A percentile compares a stretch with the other conserved stretches of the same genome.
phyloP scores from a whole-genome alignment of 495 filamentous ascomycete species.

The Penicillium verhagenii region DNA sequence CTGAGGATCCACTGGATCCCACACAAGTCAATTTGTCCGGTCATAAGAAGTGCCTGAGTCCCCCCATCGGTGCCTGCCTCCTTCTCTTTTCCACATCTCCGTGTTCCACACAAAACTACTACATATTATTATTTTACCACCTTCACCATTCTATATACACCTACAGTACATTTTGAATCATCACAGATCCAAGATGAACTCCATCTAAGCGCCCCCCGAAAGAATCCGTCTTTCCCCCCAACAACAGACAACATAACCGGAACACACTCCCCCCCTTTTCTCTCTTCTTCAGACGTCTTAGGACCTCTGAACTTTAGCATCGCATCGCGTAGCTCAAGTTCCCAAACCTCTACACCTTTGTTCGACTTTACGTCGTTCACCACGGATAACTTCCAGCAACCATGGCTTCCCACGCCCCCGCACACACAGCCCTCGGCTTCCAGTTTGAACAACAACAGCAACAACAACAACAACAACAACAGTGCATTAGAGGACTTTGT shows the following conservation, averaged over 20 bases:
- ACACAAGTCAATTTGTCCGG: slow-evolving; percentile 22
- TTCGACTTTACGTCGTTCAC: slow-evolving; percentile 60
- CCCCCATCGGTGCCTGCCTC: slow-evolving; percentile 37
- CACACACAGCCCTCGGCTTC: slow-evolving; percentile 44
- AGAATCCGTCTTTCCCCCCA: slow-evolving; percentile 39
- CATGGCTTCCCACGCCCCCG: slow-evolving; percentile 61
- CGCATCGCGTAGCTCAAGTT: slow-evolving; percentile 55
- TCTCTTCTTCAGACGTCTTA: slow-evolving; percentile 40
- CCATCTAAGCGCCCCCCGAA: slow-evolving; percentile 45
- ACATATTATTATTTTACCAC: slow-evolving; percentile 5
- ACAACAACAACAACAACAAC: slow-evolving; percentile 45
- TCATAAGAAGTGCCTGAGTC: slow-evolving; percentile 45
- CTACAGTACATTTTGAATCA: slow-evolving; percentile 26
- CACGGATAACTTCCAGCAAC: slow-evolving; percentile 62
- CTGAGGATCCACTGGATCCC: slow-evolving; percentile 11
- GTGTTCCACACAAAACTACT: slow-evolving; percentile 6
- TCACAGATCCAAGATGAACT: slow-evolving; percentile 46
- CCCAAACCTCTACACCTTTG: slow-evolving; percentile 43
- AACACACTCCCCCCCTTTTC: slow-evolving; percentile 38
- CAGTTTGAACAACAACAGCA: slow-evolving; percentile 44
- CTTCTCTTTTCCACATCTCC: slow-evolving; percentile 21
- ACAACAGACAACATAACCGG: slow-evolving; percentile 53
- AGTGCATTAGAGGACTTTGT: slow-evolving; percentile 48
- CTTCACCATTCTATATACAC: slow-evolving; percentile 31
- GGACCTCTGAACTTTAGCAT: slow-evolving; percentile 59